These are phyloP conservation scores for Calonectria pauciramosa DNA, from an alignment of 2,329 filamentous ascomycete genomes.

Conservation along the genomic window DNA sequence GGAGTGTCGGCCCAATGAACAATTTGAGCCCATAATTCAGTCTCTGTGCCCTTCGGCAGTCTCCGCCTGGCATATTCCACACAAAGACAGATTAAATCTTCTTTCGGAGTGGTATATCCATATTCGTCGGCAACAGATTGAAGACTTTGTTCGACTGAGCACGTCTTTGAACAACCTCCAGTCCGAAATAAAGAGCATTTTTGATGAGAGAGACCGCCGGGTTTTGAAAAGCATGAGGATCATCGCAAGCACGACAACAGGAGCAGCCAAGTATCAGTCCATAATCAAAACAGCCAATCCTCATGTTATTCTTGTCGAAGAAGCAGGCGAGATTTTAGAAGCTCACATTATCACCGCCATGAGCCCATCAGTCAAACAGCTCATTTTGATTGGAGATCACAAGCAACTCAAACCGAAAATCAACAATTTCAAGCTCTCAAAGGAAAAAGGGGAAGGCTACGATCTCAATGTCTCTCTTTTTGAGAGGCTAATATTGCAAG, in stretches of 20 bases:
- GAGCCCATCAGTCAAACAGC: conserved; percentile 67
- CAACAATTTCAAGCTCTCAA: conserved; percentile 70
- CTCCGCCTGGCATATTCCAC: conserved; percentile 66
- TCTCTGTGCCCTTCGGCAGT: conserved; percentile 43
- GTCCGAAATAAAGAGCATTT: conserved; percentile 57
- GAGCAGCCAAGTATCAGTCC: conserved; percentile 72
- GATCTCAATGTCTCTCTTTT: conserved; percentile 78
- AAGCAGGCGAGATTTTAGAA: conserved; percentile 81
- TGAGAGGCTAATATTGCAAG: conserved; percentile 73
- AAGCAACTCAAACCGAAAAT: conserved; percentile 79
- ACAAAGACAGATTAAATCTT: conserved; percentile 51
- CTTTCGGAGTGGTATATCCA: conserved; percentile 58
- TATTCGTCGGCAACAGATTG: conserved; percentile 65
- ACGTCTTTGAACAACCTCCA: conserved; percentile 59
- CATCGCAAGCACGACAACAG: conserved; percentile 80
- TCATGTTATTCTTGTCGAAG: conserved; percentile 76
- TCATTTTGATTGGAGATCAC: conserved; percentile 81
- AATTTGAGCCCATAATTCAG: background rate
- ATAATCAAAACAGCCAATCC: conserved; percentile 68
- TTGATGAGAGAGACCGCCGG: conserved; percentile 55
- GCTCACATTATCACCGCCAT: conserved; percentile 73
- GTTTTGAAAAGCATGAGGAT: conserved; percentile 69
- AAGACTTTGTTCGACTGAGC: conserved; percentile 54
- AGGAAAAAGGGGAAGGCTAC: conserved; percentile 75
- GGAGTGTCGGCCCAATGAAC: background rate